Base-by-base conservation (phyloP, 1,284 basidiomycete species). In the Gomphus bonarii region DNA sequence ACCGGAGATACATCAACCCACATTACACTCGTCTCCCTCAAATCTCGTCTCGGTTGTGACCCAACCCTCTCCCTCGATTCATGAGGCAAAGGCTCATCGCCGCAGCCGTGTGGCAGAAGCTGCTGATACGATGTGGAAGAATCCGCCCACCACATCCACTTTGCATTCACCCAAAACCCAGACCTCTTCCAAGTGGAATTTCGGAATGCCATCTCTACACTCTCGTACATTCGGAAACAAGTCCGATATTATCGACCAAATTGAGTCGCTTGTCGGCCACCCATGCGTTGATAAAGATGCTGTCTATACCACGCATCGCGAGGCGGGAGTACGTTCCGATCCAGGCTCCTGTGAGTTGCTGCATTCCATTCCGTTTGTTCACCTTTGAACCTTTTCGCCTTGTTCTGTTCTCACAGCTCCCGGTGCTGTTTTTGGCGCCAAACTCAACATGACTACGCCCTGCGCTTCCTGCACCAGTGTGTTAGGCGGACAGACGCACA, bases 401-500 rank as follows among this genome's bases (percentile, higher is more conserved):
- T 22, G 10, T 40, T 55, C 53, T 55, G 20, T 47, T 33, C 31
- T 33, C 31, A 33, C 38, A 54, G 12, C 16, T 43, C 7, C 1
- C 57, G 12, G 55, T 80, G 76, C 68, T 49, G 75, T 78, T 1
- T 78, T 82, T 57, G 78, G 78, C 1, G 67, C 74, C 42, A 68
- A 76, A 0, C 66, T 83, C 18, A 67, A 72, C 5, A 70, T 77
- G 33, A 72, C 75, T 3, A 66, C 75, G 2, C 63, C 72, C 22
- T 75, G 76, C 55, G 75, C 78, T 0, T 76, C 78, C 4, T 71
- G 71, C 1, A 65, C 68, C 4, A 71, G 77, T 18, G 65, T 76
- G 18, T 65, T 84, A 6, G 76, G 74, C 9, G 79, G 79, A n/a
- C 73, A 73, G 50, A 72, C 75, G 58, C 77, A 80, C 58, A 66